Evolutionary conservation across 208 protist species (phyloP).

Genomic region (Leishmania aethiopica): DNA sequence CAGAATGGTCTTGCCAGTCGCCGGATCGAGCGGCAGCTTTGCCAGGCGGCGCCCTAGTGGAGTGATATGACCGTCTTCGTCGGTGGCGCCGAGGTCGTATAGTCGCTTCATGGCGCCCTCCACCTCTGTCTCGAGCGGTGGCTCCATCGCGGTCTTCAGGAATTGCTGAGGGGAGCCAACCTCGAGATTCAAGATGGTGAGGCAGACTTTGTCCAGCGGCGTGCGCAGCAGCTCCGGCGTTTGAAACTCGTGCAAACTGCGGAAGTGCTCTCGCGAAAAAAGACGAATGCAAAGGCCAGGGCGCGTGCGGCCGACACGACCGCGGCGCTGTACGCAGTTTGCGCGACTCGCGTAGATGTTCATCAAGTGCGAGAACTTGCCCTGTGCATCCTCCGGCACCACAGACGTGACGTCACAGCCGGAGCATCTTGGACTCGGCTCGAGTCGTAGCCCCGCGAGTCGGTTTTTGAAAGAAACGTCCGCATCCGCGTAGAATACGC

Average conservation of each 20-base stretch:
- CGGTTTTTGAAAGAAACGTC: slow-evolving; percentile 29
- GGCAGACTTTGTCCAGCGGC: slow-evolving; percentile 93
- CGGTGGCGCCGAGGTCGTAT: slow-evolving; percentile 78
- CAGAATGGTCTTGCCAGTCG: slow-evolving; percentile 92
- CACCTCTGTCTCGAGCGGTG: slow-evolving; percentile 60
- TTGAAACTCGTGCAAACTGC: slow-evolving; percentile 82
- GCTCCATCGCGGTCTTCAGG: slow-evolving; percentile 80
- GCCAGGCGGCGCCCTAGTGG: slow-evolving; percentile 84
- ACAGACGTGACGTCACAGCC: background rate
- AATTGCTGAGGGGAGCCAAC: slow-evolving; percentile 71
- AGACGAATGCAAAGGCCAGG: slow-evolving; percentile 94
- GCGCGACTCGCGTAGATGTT: slow-evolving; percentile 86
- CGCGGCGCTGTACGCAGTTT: slow-evolving; percentile 94
- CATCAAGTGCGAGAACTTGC: slow-evolving; percentile 54
- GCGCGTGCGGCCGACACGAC: slow-evolving; percentile 93
- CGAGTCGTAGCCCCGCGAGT: slow-evolving; percentile 45
- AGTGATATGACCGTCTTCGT: slow-evolving; percentile 80
- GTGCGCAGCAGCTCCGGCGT: slow-evolving; percentile 95
- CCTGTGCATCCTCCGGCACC: slow-evolving; percentile 11
- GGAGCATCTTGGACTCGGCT: background rate
- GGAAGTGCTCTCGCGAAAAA: slow-evolving; percentile 88
- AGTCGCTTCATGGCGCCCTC: slow-evolving; percentile 70
- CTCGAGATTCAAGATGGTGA: slow-evolving; percentile 73
- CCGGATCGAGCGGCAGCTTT: slow-evolving; percentile 73
- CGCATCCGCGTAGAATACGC: slow-evolving; percentile 80